Evolutionary conservation across 2,329 filamentous ascomycete genomes (phyloP).

Genomic region (Penicillium sp.): DNA sequence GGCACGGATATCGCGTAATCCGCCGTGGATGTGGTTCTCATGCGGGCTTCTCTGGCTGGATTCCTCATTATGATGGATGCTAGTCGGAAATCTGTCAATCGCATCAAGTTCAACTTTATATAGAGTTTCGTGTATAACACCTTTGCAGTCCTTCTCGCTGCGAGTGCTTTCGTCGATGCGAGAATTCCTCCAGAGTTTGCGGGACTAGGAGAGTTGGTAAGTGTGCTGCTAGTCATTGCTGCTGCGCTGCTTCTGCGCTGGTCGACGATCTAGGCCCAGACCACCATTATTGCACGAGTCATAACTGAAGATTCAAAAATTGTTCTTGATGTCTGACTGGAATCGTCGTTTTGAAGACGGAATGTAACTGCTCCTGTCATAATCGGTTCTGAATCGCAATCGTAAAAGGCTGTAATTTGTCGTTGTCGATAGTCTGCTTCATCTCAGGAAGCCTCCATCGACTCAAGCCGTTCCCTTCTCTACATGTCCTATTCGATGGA

Average conservation of each 20-base stretch:
- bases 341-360: constrained; percentile 5
- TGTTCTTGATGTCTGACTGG: neutral
- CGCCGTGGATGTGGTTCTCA: constrained; percentile 66
- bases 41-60: constrained; percentile 54
- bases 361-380: neutral
- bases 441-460: neutral
- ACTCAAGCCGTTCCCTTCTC: constrained; percentile 1
- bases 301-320: constrained; percentile 1
- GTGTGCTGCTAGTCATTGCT: constrained; percentile 64
- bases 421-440: constrained; percentile 1
- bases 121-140: constrained; percentile 70
- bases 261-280: constrained; percentile 18
- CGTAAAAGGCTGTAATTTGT: constrained; percentile 3
- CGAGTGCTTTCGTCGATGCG: constrained; percentile 59
- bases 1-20: constrained; percentile 61
- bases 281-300: constrained; percentile 1
- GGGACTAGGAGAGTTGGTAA: constrained; percentile 68
- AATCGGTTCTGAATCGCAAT: neutral
- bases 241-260: constrained; percentile 47
- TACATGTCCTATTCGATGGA: too few relatives aligned
- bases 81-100: constrained; percentile 39
- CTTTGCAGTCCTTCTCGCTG: constrained; percentile 62
- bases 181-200: constrained; percentile 61
- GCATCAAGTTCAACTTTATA: constrained; percentile 64
- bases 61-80: constrained; percentile 58